phyloP scores from a whole-genome alignment of 768 basidiomycete species.

The Podaxis sp. region DNA sequence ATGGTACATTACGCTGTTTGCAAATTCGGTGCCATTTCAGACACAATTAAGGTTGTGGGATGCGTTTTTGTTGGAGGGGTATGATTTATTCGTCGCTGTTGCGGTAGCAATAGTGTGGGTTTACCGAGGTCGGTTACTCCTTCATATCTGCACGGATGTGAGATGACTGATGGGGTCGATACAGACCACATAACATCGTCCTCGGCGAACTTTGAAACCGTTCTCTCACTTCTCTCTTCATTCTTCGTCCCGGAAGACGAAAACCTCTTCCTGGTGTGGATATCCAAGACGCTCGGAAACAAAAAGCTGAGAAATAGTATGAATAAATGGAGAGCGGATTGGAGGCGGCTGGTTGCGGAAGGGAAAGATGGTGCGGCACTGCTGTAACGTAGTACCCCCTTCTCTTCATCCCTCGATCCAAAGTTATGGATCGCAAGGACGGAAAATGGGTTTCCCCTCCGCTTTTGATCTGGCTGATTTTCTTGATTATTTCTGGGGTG shows the following conservation, averaged over 20 bases:
- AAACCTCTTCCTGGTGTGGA: constrained; percentile 77
- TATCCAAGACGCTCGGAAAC: constrained; percentile 53
- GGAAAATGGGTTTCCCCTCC: background rate
- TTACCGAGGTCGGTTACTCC: constrained; percentile 62
- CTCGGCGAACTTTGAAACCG: constrained; percentile 85
- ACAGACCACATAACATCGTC: constrained; percentile 80
- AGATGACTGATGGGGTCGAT: background rate
- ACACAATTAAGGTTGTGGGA: constrained; percentile 96
- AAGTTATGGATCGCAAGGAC: background rate
- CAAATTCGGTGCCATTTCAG: constrained; percentile 94
- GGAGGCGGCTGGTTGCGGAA: constrained; percentile 62
- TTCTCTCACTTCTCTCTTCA: constrained; percentile 86
- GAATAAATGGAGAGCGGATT: constrained; percentile 73
- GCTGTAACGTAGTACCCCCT: constrained; percentile 31
- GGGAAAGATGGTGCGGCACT: constrained; percentile 62
- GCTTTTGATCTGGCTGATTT: background rate
- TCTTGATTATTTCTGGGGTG: background rate
- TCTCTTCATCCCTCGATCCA: background rate
- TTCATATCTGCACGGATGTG: background rate
- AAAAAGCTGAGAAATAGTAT: constrained; percentile 71
- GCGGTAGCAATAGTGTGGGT: constrained; percentile 90
- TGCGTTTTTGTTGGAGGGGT: constrained; percentile 84
- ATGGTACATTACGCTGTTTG: constrained; percentile 98
- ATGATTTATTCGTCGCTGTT: constrained; percentile 82
- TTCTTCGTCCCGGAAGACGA: constrained; percentile 95